A percentile compares a stretch with the other conserved stretches of the same genome.
phyloP scores from a whole-genome alignment of 257 asterid genomes.

The Solanum bulbocastanum region DNA sequence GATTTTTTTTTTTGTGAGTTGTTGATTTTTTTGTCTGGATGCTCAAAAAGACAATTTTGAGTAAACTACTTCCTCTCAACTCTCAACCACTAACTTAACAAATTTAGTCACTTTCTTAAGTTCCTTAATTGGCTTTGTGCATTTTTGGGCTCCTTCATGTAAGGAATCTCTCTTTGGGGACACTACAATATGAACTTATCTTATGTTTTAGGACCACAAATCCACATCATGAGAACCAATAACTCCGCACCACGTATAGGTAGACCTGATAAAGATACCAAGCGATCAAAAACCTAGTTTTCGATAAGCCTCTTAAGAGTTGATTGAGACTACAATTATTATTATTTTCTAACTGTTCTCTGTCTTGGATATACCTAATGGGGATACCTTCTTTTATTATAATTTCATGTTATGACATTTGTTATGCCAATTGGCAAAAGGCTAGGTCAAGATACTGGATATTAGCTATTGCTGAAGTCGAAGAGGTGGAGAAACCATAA shows the following conservation, averaged over 20 bases:
- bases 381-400: background rate
- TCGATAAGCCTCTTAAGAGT: background rate
- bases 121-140: background rate
- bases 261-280: background rate
- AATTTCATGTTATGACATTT: background rate
- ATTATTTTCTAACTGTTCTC: background rate
- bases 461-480: background rate
- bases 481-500: background rate
- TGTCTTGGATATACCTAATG: background rate
- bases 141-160: background rate
- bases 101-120: background rate
- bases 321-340: background rate
- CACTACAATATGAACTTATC: background rate
- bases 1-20: background rate
- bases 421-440: background rate
- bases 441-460: background rate
- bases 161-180: background rate
- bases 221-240: background rate
- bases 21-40: background rate
- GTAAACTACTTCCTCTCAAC: background rate
- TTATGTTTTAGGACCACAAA: background rate
- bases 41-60: background rate
- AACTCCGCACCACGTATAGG: background rate
- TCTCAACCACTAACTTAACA: background rate
- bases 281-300: background rate